Conservation (phyloP, 2,329 filamentous ascomycete genomes). For the Calonectria honghensis region DNA sequence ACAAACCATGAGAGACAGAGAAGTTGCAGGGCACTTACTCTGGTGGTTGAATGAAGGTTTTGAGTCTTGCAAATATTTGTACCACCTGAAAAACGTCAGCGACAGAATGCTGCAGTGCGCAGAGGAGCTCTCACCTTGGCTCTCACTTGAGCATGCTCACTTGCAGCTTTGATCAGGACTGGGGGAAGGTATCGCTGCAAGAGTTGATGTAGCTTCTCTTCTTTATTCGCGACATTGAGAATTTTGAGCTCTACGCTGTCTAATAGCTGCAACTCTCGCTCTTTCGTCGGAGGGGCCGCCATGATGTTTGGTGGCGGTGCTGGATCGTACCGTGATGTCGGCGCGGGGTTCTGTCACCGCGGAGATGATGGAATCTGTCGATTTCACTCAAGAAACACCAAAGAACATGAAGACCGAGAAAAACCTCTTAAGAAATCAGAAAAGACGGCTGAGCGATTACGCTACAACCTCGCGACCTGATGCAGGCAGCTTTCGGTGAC, state of each 20-base stretch:
- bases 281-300: conserved; percentile 68
- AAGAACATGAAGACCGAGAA: conserved; percentile 13
- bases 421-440: background rate
- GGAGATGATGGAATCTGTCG: conserved; percentile 1
- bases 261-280: conserved; percentile 87
- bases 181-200: conserved; percentile 87
- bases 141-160: conserved; percentile 86
- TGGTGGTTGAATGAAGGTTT: conserved; percentile 72
- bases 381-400: conserved; percentile 18
- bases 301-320: conserved; percentile 53
- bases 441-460: conserved; percentile 21
- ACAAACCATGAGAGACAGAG: background rate
- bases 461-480: conserved; percentile 24
- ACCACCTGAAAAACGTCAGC: conserved; percentile 64
- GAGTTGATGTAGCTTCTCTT: conserved; percentile 86
- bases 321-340: conserved; percentile 19
- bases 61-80: conserved; percentile 70
- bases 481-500: conserved; percentile 53
- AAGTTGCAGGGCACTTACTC: conserved; percentile 61
- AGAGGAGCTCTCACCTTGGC: conserved; percentile 75
- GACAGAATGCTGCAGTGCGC: background rate
- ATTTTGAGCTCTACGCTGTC: conserved; percentile 92
- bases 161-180: conserved; percentile 89
- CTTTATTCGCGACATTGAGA: conserved; percentile 84
- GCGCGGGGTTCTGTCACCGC: conserved; percentile 27